Base-by-base conservation (phyloP, 1,284 basidiomycete species). In the Somion occarium region DNA sequence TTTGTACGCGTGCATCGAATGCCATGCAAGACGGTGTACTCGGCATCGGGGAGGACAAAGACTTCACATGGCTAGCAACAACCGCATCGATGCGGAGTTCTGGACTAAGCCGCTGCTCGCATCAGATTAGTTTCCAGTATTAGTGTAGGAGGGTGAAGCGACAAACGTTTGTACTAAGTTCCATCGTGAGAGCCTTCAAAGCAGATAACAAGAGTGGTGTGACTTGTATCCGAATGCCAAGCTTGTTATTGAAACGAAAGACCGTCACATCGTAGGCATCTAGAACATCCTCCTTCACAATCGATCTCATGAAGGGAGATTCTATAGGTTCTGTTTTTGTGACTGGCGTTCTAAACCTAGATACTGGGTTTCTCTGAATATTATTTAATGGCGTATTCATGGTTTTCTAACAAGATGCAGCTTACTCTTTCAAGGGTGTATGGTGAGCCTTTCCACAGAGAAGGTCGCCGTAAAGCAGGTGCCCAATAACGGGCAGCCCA, bases 401-500 rank as follows among this genome's bases (percentile, higher is more conserved):
- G n/a, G n/a, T n/a, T n/a, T n/a, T n/a, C n/a, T n/a, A n/a, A n/a
- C n/a, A n/a, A 34, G 30, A 7, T 7, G 13, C 9, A 41, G 50
- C 59, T 25, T 42, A 67, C 68, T 37, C 51, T 49, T 30, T 52
- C 68, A 24, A 67, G 71, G 64, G 58, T 63, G 65, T 64, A 73
- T 51, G 69, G 79, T 15, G 60, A 74, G 12, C 59, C 53, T 42
- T 62, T 62, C 63, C 74, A 73, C 25, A 44, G 56, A 11, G 66
- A 69, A 38, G 74, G 61, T 45, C 58, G 57, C 26, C 69, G 48
- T 22, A 47, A 61, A 25, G 47, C 46, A 49, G 54, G 50, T 19
- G 54, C 15, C 30, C 7, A 47, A 39, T 73, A 78, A 46, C 65
- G 65, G 25, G 63, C 63, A 3, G 64, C 63, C 38, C 68, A 55